Evolutionary conservation across 2,329 filamentous ascomycete genomes (phyloP), one percentile per base, ranked within the genome.

Genomic region (Diaporthe sp.): DNA sequence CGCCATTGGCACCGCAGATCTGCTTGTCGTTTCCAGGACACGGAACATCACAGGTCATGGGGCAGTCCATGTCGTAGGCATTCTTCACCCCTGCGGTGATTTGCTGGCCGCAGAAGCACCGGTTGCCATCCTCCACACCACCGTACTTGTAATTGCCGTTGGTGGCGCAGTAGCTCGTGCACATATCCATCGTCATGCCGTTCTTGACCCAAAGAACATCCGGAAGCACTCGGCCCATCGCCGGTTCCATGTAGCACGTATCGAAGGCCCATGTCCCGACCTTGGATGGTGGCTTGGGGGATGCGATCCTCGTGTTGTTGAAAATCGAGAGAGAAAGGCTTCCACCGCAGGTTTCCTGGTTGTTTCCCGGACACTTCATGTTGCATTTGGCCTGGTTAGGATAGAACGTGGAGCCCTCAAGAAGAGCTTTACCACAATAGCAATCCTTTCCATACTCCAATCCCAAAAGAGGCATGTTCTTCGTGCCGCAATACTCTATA

Each of bases 51-150:
- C 85, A 87, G 25, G 81, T 77, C 79, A 83, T 81, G 65, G 78
- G 79, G 79, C 86, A 87, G 9, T 85, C 85, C 67, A 83, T 79
- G 34, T 86, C 79, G 62, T 83, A 82, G 7, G 79, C 25, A n/a
- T 57, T 72, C 44, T 79, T 77, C 2, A 74, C 65, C 31, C 78
- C 67, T 49, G 80, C 77, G 19, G 80, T 73, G 68, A 80, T 81
- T 17, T 61, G 42, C n/a, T 59, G 46, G 57, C 77, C 79, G 44
- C 79, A 80, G 61, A 75, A 78, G 74, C 78, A 80, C 67, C 79
- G 74, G 17, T 74, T 73, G 9, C 59, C 58, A 34, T 77, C 78
- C 59, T 79, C 79, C 37, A 78, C 53, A 9, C 78, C 79, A 22
- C 74, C 70, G 12, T 76, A 68, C 22, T 59, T 55, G 68, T 78